These are phyloP conservation scores for Anisodus tanguticus DNA, from an alignment of 257 asterid genomes.

Conservation along the genomic window DNA sequence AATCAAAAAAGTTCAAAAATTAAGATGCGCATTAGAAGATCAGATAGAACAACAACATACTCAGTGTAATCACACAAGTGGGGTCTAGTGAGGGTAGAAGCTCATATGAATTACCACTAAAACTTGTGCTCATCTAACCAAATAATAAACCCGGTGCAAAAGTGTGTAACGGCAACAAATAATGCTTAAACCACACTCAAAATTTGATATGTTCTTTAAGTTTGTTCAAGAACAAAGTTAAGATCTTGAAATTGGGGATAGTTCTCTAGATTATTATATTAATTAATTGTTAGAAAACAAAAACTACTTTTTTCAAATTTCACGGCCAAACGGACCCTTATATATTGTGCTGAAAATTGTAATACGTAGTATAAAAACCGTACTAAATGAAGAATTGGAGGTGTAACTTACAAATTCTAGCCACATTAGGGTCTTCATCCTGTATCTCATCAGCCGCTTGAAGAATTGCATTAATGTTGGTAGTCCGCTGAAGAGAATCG, in stretches of 20 bases:
- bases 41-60: not conserved
- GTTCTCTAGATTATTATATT: not conserved
- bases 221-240: not conserved
- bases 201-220: not conserved
- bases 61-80: no score
- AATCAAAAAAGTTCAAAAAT: not conserved
- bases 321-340: no score
- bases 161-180: not conserved
- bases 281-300: no score
- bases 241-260: conserved; percentile 10
- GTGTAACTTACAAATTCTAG: conserved; percentile 76
- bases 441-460: conserved; percentile 97
- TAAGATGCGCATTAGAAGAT: not conserved
- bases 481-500: conserved; percentile 82
- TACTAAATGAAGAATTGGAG: not conserved
- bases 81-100: not conserved
- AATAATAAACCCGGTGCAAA: not conserved
- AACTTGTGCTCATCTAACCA: not conserved
- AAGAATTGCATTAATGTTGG: conserved; percentile 77
- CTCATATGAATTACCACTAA: not conserved
- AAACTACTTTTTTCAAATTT: no score
- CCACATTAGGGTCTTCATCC: conserved; percentile 82
- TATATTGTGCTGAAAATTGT: not conserved
- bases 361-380: not conserved
- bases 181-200: not conserved